phyloP scores from a whole-genome alignment of 1,139 yeast genomes.

The Kodamaea anthophila region DNA sequence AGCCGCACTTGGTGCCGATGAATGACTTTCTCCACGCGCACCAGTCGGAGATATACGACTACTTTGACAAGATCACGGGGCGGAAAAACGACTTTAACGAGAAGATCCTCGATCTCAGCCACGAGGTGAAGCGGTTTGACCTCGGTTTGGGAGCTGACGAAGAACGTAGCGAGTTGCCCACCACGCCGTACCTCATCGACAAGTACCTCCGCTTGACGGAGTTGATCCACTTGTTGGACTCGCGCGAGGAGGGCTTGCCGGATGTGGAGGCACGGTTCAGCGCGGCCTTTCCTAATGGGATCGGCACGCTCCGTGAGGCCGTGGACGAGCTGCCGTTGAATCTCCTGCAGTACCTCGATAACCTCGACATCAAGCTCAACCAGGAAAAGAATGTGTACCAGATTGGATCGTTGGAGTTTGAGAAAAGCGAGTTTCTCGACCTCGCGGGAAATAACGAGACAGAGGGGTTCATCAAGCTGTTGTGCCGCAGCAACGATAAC shows the following conservation, averaged over 20 bases:
- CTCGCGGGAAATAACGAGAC: slow-evolving; percentile 43
- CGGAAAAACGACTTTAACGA: slow-evolving; percentile 62
- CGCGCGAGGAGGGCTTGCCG: slow-evolving; percentile 7
- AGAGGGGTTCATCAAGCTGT: slow-evolving; percentile 46
- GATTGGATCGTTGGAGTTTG: slow-evolving; percentile 52
- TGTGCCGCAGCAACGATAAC: slow-evolving; percentile 39
- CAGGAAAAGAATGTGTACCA: slow-evolving; percentile 32
- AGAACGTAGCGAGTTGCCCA: slow-evolving; percentile 52
- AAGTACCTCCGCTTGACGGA: slow-evolving; percentile 58
- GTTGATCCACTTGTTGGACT: slow-evolving; percentile 41
- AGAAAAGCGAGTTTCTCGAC: slow-evolving; percentile 43
- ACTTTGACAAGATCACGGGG: slow-evolving; percentile 68
- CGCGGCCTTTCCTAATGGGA: not conserved
- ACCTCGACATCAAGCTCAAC: slow-evolving; percentile 10
- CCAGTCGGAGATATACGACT: slow-evolving; percentile 53
- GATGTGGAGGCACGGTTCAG: slow-evolving; percentile 3
- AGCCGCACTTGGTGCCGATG: slow-evolving; percentile 69
- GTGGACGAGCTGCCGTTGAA: not conserved
- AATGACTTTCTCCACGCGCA: slow-evolving; percentile 61
- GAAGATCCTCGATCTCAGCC: slow-evolving; percentile 51
- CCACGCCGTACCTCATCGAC: slow-evolving; percentile 64
- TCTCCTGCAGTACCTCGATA: slow-evolving; percentile 4
- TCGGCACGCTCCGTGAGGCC: not conserved
- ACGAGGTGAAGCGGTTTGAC: slow-evolving; percentile 48
- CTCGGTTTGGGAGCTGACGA: slow-evolving; percentile 42